Evolutionary conservation across 371 early-diverging fungal genomes (phyloP).

Genomic region (Syncephalastrum monosporum): DNA sequence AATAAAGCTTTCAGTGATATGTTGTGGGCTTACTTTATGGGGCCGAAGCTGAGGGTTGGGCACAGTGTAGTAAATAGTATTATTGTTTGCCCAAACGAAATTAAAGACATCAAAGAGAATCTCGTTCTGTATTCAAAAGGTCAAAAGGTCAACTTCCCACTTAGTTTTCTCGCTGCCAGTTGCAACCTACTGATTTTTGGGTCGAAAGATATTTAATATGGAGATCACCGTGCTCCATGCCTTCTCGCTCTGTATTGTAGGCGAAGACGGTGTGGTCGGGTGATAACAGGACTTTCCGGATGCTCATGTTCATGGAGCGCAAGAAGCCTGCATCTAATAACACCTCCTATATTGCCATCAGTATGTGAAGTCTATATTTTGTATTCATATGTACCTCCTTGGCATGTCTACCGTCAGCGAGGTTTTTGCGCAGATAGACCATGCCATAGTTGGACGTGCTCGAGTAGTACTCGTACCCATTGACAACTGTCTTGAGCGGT

Average conservation of each 20-base stretch:
- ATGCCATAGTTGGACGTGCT: constrained; percentile 56
- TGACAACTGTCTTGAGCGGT: constrained; percentile 51
- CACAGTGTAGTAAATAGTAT: constrained; percentile 71
- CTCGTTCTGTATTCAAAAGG: constrained; percentile 40
- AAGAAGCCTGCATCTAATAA: constrained; percentile 58
- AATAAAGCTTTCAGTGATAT: neutral
- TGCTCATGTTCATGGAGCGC: constrained; percentile 47
- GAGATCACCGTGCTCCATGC: constrained; percentile 66
- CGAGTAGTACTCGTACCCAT: constrained; percentile 66
- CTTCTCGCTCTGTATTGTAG: constrained; percentile 58
- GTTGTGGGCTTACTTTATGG: constrained; percentile 39
- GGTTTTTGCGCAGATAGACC: constrained; percentile 55
- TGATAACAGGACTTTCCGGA: constrained; percentile 62
- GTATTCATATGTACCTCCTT: neutral
- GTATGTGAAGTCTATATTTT: neutral
- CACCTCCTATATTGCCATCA: constrained; percentile 37
- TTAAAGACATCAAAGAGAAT: constrained; percentile 72
- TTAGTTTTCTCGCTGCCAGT: neutral
- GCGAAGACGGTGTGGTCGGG: constrained; percentile 62
- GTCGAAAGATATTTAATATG: constrained; percentile 53
- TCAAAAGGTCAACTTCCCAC: neutral
- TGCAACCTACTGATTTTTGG: neutral
- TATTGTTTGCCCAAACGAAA: constrained; percentile 77
- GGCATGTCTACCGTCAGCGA: constrained; percentile 20
- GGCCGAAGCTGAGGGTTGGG: constrained; percentile 75